These are phyloP conservation scores for Magnusiomyces ingens DNA, from an alignment of 1,139 yeast species.

Conservation along the genomic window DNA sequence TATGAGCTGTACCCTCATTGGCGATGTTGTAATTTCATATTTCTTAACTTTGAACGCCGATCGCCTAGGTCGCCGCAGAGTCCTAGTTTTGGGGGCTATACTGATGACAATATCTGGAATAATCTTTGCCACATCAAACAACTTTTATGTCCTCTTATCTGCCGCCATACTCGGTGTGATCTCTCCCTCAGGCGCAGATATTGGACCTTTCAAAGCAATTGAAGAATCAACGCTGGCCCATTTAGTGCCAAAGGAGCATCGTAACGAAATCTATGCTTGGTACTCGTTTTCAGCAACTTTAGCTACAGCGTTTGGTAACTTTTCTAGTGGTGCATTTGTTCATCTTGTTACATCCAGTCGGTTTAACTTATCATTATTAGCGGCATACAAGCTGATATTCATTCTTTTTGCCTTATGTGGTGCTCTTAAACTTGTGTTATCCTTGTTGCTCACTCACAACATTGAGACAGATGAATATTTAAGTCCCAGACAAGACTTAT, in stretches of 20 bases:
- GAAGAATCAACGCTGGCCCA: conserved; percentile 87
- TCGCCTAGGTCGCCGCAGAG: conserved; percentile 59
- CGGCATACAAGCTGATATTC: conserved; percentile 56
- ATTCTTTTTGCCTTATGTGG: conserved; percentile 53
- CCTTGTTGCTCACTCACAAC: conserved; percentile 48
- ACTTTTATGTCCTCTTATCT: conserved; percentile 48
- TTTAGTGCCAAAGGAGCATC: conserved; percentile 51
- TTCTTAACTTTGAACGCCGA: conserved; percentile 68
- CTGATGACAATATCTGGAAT: conserved; percentile 69
- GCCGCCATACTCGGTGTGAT: conserved; percentile 69
- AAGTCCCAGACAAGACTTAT: not conserved
- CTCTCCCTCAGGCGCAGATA: conserved; percentile 87
- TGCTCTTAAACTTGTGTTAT: conserved; percentile 44
- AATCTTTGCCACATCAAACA: conserved; percentile 49
- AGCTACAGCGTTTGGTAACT: conserved; percentile 73
- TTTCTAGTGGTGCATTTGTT: conserved; percentile 54
- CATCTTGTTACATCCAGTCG: conserved; percentile 29
- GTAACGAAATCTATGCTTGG: not conserved
- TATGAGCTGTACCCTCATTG: conserved; percentile 53
- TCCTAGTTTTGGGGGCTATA: conserved; percentile 57
- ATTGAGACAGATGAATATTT: conserved; percentile 41
- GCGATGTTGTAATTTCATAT: conserved; percentile 12
- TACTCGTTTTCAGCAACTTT: conserved; percentile 38
- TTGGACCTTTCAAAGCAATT: conserved; percentile 85
- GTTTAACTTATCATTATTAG: conserved; percentile 30